Base-by-base conservation (phyloP, 805 yeast species). In the Blastobotrys chiropterorum region DNA sequence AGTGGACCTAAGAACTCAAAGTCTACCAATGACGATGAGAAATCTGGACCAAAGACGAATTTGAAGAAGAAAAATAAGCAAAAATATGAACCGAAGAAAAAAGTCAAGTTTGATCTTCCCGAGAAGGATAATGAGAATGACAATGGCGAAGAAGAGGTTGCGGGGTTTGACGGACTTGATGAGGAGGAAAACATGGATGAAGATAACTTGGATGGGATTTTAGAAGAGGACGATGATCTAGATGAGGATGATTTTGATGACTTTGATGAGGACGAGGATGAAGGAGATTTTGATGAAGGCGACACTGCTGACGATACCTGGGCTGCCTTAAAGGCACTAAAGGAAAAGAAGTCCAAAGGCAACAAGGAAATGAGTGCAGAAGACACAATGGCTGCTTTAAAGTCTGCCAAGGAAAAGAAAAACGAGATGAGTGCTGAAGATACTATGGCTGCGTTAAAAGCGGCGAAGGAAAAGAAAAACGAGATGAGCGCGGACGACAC, bases 261-360 rank as follows among this genome's bases (percentile, higher is more conserved):
- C 13, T 34, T 11, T 11, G 40, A 47, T 13, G 43, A 20, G n/a
- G 47, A 51, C 22, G 68, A 66, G 17, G 57, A 61, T 39, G 69
- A 58, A 19, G 55, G 52, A 1, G 52, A 47, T n/a, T 43, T 52
- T 15, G 58, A 51, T 11, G 57, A 50, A 19, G 58, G 44, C 19
- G 53, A 50, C 48, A 59, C 50, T 17, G 60, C 58, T 3, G 70
- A 64, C 5, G 77, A 73, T 44, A 77, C 77, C 1, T 72, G 72
- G 72, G 74, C 69, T 1, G 71, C 75, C 3, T 60, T 76, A 49
- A 73, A 66, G 62, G 72, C 71, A 30, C 54, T 70, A 49, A 77
- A 72, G 59, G 70, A 64, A 31, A 67, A 43, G 52, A 57, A 46
- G 66, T 61, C 38, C 62, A 59, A 4, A 6, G 34, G 64, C 65